Conservation (phyloP, 495 filamentous ascomycete species). For the Tuber borchii region DNA sequence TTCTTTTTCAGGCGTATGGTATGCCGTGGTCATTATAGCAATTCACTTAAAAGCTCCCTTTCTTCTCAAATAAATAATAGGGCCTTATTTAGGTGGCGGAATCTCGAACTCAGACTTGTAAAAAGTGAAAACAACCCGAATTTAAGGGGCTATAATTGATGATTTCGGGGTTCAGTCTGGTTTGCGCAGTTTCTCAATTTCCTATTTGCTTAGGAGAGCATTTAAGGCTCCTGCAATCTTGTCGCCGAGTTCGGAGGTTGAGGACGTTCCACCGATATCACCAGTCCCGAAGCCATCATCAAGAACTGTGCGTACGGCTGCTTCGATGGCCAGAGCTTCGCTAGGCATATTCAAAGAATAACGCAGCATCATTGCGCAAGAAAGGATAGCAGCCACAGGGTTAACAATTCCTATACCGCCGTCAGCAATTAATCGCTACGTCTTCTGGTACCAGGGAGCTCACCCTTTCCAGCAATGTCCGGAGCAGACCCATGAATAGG, state of each 20-base stretch:
- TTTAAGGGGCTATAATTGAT: not conserved
- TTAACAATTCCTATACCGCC: conserved; percentile 79
- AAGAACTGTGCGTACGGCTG: conserved; percentile 69
- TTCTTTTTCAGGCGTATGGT: not conserved
- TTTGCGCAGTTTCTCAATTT: not conserved
- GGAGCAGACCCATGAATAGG: conserved; percentile 76
- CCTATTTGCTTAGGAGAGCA: conserved; percentile 43
- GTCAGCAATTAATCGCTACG: conserved; percentile 32
- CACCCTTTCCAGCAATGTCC: conserved; percentile 46
- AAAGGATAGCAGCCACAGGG: conserved; percentile 74
- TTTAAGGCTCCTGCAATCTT: conserved; percentile 66
- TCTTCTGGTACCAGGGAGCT: not conserved
- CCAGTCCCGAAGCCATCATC: conserved; percentile 66
- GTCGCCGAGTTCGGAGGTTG: conserved; percentile 75
- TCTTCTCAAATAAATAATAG: not conserved
- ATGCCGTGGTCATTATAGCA: not conserved
- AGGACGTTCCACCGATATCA: conserved; percentile 69
- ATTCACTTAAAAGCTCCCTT: not conserved
- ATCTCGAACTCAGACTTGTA: not conserved
- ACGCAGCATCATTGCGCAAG: conserved; percentile 83
- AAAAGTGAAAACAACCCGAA: not conserved
- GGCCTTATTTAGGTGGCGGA: not conserved
- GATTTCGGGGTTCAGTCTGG: not conserved
- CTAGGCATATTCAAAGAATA: conserved; percentile 74
- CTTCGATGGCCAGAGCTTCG: conserved; percentile 68